Evolutionary conservation across 1,284 basidiomycete species (phyloP).

Genomic region (Heterobasidion irregulare): DNA sequence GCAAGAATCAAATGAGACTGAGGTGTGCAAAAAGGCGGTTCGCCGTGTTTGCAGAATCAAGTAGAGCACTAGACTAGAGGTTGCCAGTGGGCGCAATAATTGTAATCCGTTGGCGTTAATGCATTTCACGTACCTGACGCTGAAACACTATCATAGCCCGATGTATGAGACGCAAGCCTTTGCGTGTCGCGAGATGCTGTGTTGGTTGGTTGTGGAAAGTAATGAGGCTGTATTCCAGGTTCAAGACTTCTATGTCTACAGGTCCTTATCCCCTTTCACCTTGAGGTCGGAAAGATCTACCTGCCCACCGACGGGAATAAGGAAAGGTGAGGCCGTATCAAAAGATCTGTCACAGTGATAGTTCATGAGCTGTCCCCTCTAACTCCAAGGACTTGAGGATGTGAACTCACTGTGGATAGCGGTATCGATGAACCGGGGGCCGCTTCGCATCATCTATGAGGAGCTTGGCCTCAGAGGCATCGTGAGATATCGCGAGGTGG

Average conservation of each 20-base stretch:
- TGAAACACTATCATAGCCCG: too few species aligned
- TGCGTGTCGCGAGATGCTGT: background rate
- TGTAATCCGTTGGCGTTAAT: too few species aligned
- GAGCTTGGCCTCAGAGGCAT: conserved; percentile 33
- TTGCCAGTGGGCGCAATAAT: too few species aligned
- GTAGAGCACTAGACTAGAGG: too few species aligned
- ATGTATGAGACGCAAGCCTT: background rate
- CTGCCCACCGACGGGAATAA: conserved; percentile 37
- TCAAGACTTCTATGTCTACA: conserved; percentile 5
- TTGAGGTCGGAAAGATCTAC: conserved; percentile 35
- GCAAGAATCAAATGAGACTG: too few species aligned
- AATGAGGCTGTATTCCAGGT: background rate
- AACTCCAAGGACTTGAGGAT: background rate
- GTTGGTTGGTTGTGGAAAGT: too few species aligned
- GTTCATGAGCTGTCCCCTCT: background rate
- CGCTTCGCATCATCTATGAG: conserved; percentile 41
- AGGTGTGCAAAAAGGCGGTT: too few species aligned
- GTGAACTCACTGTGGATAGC: conserved; percentile 59
- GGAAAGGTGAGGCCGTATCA: conserved; percentile 41
- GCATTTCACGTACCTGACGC: too few species aligned
- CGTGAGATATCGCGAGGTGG: conserved; percentile 43
- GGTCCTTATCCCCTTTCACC: conserved; percentile 31
- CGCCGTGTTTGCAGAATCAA: too few species aligned
- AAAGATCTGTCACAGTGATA: conserved; percentile 25
- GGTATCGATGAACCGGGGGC: conserved; percentile 48